A percentile compares a stretch with the other conserved stretches of the same genome.
These are phyloP conservation scores for Candida mattraensis DNA, from an alignment of 805 yeast genomes.

Conservation along the genomic window DNA sequence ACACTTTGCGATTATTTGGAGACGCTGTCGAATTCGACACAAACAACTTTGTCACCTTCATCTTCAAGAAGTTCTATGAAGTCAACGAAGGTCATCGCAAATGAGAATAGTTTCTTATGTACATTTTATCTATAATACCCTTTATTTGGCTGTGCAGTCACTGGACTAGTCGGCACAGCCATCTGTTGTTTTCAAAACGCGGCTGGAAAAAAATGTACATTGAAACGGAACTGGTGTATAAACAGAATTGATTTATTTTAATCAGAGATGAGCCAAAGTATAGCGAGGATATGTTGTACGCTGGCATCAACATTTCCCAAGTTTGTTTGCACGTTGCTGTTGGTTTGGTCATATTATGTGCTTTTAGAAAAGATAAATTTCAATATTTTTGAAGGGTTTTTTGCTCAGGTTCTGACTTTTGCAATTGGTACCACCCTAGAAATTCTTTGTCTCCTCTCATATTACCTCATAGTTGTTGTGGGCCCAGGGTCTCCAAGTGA, in stretches of 20 bases:
- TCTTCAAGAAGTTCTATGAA: slow-evolving; percentile 76
- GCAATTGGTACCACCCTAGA: slow-evolving; percentile 34
- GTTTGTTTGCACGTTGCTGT: slow-evolving; percentile 39
- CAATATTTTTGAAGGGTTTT: slow-evolving; percentile 17
- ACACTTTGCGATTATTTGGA: slow-evolving; percentile 56
- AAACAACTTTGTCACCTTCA: slow-evolving; percentile 61
- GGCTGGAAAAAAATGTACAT: too few species aligned
- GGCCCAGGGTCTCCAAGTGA: slow-evolving; percentile 73
- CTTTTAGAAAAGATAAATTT: slow-evolving; percentile 32
- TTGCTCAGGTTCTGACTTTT: slow-evolving; percentile 20
- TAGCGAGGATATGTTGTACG: slow-evolving; percentile 33
- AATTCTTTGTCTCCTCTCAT: slow-evolving; percentile 45
- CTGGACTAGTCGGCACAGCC: too few species aligned
- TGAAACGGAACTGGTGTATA: too few species aligned
- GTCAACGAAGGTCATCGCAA: slow-evolving; percentile 11
- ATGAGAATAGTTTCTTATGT: too few species aligned
- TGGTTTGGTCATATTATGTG: slow-evolving; percentile 50
- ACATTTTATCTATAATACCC: too few species aligned
- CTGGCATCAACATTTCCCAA: slow-evolving; percentile 50
- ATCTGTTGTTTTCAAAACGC: too few species aligned
- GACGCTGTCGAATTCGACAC: slow-evolving; percentile 71
- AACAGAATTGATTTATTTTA: slow-evolving; percentile 1
- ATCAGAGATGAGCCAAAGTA: slow-evolving; percentile 1
- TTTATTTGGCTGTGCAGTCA: neutral
- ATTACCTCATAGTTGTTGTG: slow-evolving; percentile 47